Evolutionary conservation across 2,329 filamentous ascomycete species (phyloP), one percentile per base, ranked within the genome.

Genomic region (Alternaria arbusti): DNA sequence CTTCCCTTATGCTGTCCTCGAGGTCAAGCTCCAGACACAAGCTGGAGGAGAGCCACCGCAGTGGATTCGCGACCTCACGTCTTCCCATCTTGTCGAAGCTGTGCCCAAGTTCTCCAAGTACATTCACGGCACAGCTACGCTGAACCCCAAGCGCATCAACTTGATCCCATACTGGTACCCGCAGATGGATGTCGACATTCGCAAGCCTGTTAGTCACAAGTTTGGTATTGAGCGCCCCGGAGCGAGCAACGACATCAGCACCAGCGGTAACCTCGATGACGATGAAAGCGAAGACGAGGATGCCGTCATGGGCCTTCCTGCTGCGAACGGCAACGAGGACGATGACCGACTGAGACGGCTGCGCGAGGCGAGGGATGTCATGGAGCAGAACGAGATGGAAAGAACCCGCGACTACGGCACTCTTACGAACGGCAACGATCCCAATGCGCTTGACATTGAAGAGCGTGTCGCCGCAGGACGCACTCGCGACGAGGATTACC

Each of bases 21-120:
- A 99, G 81, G 96, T 99, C 68, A 99, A 99, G 84, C 87, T 99
- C 20, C 96, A 99, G 82, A 99, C 96, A 1, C 95, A 97, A 80
- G 89, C 92, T 59, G 96, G 96, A 43, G 94, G 97, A 79, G 94
- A 97, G 76, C 93, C 96, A 13, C 96, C 96, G 0, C 92, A 96
- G 76, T 99, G 96, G 96, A 95, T 99, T 72, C 90, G 94, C 22
- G 93, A 98, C 77, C 86, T 99, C 55, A 97, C 94, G 47, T 87
- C 93, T 12, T 97, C 94, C 66, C 96, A 99, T 82, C 86, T 99
- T 15, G 96, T 99, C 3, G 96, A 99, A 82, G 94, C 96, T n/a
- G 94, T 99, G 3, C 96, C 96, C 66, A 99, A 99, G 78, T 99
- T 98, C 82, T 97, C 94, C 76, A 99, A 99, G 82, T 99, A 98